Evolutionary conservation across 139 green algal genomes (phyloP).

Genomic region (Medakamo hakoo): DNA sequence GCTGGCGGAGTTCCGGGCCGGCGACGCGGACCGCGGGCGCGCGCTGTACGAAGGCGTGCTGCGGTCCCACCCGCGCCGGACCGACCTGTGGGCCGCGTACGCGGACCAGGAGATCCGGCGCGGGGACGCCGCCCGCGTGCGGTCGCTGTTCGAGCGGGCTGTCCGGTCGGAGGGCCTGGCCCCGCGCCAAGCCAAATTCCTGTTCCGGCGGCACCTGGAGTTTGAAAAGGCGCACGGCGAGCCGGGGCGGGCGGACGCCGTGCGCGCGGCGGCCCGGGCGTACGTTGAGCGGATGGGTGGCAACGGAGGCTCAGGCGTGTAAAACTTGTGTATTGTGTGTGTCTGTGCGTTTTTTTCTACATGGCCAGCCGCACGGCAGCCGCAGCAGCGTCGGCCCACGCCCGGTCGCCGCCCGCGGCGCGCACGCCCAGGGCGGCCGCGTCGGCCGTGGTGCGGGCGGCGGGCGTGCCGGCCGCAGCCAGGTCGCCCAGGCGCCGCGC

Average conservation of each 20-base stretch:
- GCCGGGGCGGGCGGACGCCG: conserved; percentile 42
- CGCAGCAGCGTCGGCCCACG: no score
- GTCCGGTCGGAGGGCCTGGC: conserved; percentile 62
- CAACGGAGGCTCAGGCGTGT: no score
- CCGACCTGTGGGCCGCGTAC: conserved; percentile 94
- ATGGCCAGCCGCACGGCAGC: no score
- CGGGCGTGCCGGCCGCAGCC: no score
- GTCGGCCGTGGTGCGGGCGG: no score
- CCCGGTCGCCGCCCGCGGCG: no score
- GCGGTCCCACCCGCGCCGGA: conserved; percentile 74
- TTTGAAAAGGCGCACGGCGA: conserved; percentile 75
- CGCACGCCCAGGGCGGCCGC: no score
- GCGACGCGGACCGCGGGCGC: conserved; percentile 52
- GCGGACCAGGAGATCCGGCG: conserved; percentile 67
- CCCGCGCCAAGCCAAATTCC: conserved; percentile 86
- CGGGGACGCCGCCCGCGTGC: conserved; percentile 15
- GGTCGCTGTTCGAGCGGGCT: conserved; percentile 76
- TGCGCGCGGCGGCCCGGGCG: conserved; percentile 74
- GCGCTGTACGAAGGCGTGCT: conserved; percentile 80
- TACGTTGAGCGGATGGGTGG: conserved; percentile 49
- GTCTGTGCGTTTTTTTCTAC: no score
- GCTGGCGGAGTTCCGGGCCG: conserved; percentile 72
- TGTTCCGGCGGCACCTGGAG: conserved; percentile 78
- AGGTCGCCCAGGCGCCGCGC: not conserved
- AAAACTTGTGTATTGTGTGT: no score